phyloP scores from a whole-genome alignment of 1,139 yeast species.

The Geotrichum siamense region DNA sequence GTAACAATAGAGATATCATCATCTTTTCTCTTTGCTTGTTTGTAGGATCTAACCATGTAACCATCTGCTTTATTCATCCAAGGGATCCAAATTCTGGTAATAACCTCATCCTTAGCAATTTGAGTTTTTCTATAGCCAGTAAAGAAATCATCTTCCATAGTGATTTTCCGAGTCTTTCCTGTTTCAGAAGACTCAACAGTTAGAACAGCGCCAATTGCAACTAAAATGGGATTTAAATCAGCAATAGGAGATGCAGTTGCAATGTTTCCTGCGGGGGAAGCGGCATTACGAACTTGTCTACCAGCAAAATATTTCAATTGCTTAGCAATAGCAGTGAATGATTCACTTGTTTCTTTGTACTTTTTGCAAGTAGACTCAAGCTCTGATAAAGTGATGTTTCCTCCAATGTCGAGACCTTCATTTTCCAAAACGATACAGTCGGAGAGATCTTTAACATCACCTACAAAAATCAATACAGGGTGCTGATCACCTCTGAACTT shows the following conservation, averaged over 20 bases:
- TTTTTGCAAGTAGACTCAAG: conserved; percentile 36
- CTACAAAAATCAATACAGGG: conserved; percentile 36
- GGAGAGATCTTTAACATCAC: conserved; percentile 39
- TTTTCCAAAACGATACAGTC: conserved; percentile 33
- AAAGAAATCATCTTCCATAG: conserved; percentile 38
- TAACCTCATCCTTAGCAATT: conserved; percentile 34
- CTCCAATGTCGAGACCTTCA: conserved; percentile 38
- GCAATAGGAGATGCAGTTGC: conserved; percentile 47
- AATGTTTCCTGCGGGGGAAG: conserved; percentile 44
- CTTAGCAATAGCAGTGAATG: conserved; percentile 35
- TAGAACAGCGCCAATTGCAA: conserved; percentile 37
- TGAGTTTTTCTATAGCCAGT: conserved; percentile 39
- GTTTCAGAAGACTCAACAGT: conserved; percentile 32
- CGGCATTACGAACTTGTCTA: conserved; percentile 43
- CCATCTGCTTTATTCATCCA: conserved; percentile 29
- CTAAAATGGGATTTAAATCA: conserved; percentile 41
- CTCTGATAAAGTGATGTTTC: conserved; percentile 38
- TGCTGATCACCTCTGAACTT: conserved; percentile 40
- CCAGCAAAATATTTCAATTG: conserved; percentile 44
- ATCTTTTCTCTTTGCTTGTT: conserved; percentile 43
- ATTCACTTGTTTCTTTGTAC: conserved; percentile 31
- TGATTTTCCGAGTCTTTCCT: conserved; percentile 25
- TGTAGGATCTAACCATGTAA: conserved; percentile 38
- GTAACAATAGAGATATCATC: conserved; percentile 45
- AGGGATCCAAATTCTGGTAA: conserved; percentile 38